Conservation (phyloP, 495 filamentous ascomycete species). For the Penicillium turbatum region DNA sequence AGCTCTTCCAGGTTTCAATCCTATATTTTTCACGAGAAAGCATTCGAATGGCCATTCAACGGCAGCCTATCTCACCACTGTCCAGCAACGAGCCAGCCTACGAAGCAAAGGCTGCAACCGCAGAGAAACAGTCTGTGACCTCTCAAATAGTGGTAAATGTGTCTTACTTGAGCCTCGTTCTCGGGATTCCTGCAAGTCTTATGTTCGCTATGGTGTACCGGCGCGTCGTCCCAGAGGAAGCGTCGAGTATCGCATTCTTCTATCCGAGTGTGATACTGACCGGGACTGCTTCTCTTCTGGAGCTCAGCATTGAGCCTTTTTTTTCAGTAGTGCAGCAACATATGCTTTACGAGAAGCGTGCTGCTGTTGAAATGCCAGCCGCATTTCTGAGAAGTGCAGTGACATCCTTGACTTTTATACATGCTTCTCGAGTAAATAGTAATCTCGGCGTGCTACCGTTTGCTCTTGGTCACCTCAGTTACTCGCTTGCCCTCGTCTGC, state of each 20-base stretch:
- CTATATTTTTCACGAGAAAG: conserved; percentile 91
- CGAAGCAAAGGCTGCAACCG: conserved; percentile 15
- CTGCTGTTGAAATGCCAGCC: conserved; percentile 71
- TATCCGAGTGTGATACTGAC: conserved; percentile 61
- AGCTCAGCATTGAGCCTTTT: conserved; percentile 77
- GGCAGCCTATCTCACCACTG: conserved; percentile 48
- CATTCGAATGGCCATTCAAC: conserved; percentile 77
- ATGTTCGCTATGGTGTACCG: conserved; percentile 64
- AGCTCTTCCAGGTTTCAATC: conserved; percentile 82
- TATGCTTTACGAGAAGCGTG: conserved; percentile 73
- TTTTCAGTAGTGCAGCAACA: conserved; percentile 80
- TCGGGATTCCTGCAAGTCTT: conserved; percentile 62
- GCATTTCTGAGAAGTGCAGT: conserved; percentile 70
- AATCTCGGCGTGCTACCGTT: conserved; percentile 80
- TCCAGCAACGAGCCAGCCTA: conserved; percentile 3
- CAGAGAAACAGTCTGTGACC: conserved; percentile 16
- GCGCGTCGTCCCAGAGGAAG: conserved; percentile 49
- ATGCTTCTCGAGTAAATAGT: conserved; percentile 41
- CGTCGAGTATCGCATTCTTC: conserved; percentile 58
- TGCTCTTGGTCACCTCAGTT: conserved; percentile 78
- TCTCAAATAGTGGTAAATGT: conserved; percentile 81
- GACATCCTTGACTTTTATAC: conserved; percentile 62
- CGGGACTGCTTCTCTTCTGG: conserved; percentile 68
- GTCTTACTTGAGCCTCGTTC: conserved; percentile 67
- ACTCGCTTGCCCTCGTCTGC: conserved; percentile 60